Evolutionary conservation across 1,284 basidiomycete species (phyloP).

Genomic region (Sphagnurus paluster): DNA sequence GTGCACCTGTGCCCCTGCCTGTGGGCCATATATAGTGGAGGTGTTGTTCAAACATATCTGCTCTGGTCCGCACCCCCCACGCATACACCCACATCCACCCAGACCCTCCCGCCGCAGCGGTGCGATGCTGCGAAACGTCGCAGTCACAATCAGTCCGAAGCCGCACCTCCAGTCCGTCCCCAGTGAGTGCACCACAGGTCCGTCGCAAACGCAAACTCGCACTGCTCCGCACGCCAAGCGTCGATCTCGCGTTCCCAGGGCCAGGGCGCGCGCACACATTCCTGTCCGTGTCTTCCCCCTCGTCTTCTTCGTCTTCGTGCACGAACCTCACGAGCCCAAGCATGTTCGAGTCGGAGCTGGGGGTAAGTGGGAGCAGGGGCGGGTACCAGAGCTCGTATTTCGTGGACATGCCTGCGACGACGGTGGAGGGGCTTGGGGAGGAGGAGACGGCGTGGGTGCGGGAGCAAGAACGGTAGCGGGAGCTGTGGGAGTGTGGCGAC

Average conservation of each 20-base stretch:
- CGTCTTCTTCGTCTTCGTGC: no score
- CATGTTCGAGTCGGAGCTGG: no score
- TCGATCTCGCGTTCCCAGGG: constrained; percentile 29
- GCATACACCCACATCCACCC: no score
- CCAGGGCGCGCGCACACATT: not conserved
- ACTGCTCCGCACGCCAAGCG: constrained; percentile 31
- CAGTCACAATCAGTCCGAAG: not conserved
- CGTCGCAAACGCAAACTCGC: constrained; percentile 23
- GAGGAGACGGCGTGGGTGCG: constrained; percentile 5
- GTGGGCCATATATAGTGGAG: not conserved
- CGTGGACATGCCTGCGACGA: constrained; percentile 21
- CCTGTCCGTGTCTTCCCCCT: not conserved
- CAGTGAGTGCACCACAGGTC: constrained; percentile 21
- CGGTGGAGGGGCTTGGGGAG: constrained; percentile 16
- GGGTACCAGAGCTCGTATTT: not conserved
- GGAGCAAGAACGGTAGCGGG: no score
- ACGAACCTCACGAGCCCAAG: no score
- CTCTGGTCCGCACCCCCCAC: no score
- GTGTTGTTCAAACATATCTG: no score
- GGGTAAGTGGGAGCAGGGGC: no score
- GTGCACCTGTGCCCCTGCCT: not conserved
- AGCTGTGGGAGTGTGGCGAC: not conserved
- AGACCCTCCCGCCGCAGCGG: no score
- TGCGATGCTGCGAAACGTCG: no score
- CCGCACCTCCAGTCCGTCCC: no score